Conservation (phyloP, 352 stramenopile genomes). For the Pelagophyceae sp. region DNA sequence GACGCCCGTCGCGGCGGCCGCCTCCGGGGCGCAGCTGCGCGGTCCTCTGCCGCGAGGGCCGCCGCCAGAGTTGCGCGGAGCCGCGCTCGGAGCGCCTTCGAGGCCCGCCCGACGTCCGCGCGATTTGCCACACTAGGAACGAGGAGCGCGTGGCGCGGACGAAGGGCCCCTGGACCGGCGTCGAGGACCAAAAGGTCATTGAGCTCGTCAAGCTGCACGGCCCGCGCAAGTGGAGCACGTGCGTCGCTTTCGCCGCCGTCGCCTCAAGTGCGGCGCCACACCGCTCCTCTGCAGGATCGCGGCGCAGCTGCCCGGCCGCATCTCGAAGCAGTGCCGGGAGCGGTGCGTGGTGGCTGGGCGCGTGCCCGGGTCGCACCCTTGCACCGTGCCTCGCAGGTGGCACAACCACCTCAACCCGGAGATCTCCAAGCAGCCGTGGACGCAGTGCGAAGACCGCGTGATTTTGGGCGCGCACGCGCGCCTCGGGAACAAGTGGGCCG, state of each 20-base stretch:
- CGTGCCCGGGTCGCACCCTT: too few relatives aligned
- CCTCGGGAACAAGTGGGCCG: constrained; percentile 84
- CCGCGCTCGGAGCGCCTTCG: too few relatives aligned
- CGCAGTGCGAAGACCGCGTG: constrained; percentile 46
- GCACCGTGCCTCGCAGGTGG: too few relatives aligned
- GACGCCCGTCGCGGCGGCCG: too few relatives aligned
- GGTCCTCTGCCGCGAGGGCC: too few relatives aligned
- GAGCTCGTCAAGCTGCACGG: constrained; percentile 51
- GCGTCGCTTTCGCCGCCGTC: too few relatives aligned
- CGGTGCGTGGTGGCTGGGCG: too few relatives aligned
- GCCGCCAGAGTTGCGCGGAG: too few relatives aligned
- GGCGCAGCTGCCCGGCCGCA: constrained; percentile 72
- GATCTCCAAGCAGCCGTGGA: constrained; percentile 87
- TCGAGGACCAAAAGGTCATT: constrained; percentile 50
- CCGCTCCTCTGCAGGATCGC: constrained; percentile 88
- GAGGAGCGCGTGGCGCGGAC: neutral
- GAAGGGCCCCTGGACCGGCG: constrained; percentile 56
- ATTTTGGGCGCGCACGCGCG: constrained; percentile 53
- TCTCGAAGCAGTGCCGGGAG: constrained; percentile 90
- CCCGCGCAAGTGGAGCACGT: constrained; percentile 73
- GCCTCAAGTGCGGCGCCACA: too few relatives aligned
- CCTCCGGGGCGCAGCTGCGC: too few relatives aligned
- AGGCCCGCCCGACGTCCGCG: too few relatives aligned
- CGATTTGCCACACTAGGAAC: too few relatives aligned
- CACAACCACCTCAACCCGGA: constrained; percentile 87